Evolutionary conservation across 192 early-diverging fungal genomes (phyloP).

Genomic region (Mortierella hygrophila): DNA sequence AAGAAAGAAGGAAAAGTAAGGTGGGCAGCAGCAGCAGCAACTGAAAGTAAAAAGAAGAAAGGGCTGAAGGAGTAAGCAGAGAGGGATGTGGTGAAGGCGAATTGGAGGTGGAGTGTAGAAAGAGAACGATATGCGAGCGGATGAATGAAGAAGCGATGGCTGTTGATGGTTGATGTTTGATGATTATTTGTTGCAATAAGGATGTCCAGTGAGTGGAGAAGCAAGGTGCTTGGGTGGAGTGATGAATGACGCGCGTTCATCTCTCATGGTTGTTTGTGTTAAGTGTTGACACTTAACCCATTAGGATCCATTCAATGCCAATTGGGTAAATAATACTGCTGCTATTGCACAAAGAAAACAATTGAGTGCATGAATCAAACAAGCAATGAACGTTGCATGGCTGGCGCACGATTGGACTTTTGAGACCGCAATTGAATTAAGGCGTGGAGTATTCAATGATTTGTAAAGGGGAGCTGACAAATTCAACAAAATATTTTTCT

Average conservation of each 20-base stretch:
- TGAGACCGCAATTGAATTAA: background rate
- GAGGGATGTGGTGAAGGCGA: background rate
- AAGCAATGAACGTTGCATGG: background rate
- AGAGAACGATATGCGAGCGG: background rate
- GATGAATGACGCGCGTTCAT: background rate
- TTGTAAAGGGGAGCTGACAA: slow-evolving; percentile 14
- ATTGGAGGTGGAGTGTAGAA: background rate
- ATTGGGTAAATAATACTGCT: background rate
- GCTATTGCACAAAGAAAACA: too few relatives aligned
- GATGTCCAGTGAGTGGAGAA: background rate
- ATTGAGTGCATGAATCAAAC: background rate
- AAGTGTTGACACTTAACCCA: background rate
- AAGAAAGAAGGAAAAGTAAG: background rate
- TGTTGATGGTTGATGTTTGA: background rate
- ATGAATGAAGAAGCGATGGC: background rate
- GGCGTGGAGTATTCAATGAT: background rate
- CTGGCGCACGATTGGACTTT: slow-evolving; percentile 2
- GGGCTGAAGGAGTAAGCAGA: background rate
- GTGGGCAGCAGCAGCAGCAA: background rate
- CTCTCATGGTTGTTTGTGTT: background rate
- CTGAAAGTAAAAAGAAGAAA: background rate
- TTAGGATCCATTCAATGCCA: background rate
- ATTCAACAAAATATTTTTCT: slow-evolving; percentile 7
- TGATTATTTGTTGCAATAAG: background rate
- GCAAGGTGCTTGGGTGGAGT: background rate